phyloP scores from a whole-genome alignment of 2,329 filamentous ascomycete species.

The Dryadomyces quercivorus region DNA sequence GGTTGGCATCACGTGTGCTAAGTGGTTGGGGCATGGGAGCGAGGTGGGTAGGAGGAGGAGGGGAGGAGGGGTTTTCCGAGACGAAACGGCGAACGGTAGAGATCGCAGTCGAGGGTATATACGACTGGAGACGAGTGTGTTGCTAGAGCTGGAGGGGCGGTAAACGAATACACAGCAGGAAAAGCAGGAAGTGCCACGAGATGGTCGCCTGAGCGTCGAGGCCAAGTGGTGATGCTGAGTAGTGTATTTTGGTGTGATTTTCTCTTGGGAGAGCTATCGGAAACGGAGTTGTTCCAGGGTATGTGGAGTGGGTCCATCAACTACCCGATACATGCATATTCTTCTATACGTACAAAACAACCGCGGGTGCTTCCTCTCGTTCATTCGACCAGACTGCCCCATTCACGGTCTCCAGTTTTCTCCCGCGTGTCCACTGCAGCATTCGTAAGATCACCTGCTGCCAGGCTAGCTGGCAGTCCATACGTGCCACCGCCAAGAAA shows the following conservation, averaged over 20 bases:
- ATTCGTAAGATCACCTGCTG: too few relatives aligned
- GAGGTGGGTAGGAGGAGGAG: constrained; percentile 9
- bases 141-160: not conserved
- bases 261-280: constrained; percentile 7
- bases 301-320: not conserved
- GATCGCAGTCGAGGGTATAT: not conserved
- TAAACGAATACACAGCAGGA: not conserved
- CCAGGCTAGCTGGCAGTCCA: too few relatives aligned
- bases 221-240: not conserved
- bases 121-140: not conserved
- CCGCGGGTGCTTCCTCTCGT: too few relatives aligned
- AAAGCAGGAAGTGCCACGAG: not conserved
- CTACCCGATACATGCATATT: not conserved
- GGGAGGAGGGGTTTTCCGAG: not conserved
- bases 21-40: constrained; percentile 57
- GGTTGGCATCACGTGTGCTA: constrained; percentile 77
- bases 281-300: constrained; percentile 10
- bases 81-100: constrained; percentile 2
- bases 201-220: not conserved
- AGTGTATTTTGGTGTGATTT: not conserved
- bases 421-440: too few relatives aligned
- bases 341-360: too few relatives aligned
- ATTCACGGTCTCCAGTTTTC: too few relatives aligned
- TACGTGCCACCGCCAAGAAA: too few relatives aligned
- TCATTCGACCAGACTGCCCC: too few relatives aligned